Evolutionary conservation across 2,329 filamentous ascomycete species (phyloP), one percentile per base, ranked within the genome.

Genomic region (Byssochlamys sp.): DNA sequence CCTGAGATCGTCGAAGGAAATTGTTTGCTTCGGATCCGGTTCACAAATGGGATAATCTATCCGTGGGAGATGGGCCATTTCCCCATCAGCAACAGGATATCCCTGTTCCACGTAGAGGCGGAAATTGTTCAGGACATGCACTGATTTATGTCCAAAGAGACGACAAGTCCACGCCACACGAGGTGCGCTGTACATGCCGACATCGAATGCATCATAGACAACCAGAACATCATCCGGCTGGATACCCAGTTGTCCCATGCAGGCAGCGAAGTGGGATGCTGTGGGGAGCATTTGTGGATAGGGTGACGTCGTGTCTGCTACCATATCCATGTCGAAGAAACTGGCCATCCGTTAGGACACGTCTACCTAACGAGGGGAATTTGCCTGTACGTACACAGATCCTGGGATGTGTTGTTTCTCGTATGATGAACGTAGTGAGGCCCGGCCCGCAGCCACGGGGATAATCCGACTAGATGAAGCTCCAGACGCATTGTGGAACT

Each of bases 121-220:
- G n/a, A 71, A 68, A 28, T 65, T 71, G 12, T 71, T 70, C 58
- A 71, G 29, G 3, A 71, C 66, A 24, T 70, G 63, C 11, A 69
- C 67, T 4, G 55, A 53, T 2, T 33, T 12, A 52, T 70, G 68
- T 0, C 68, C 66, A 26, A 69, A 71, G 28, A 65, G 55, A 3
- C 59, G 61, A 49, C 58, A 71, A 4, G 58, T 65, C 64, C 66
- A 71, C 7, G 67, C 68, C 1, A 67, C 66, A 1, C 68, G 65
- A 19, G 68, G 68, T 0, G 68, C 64, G 5, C 59, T 65, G 53
- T 71, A 69, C 5, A 69, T 60, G 3, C 66, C 68, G 2, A 65
- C 58, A 6, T 69, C 67, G 1, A 63, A 55, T 2, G 66, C 54
- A 45, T 71, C 68, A 54, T 70, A 71, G 12, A 70, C 52, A 33